Evolutionary conservation across 208 protist genomes (phyloP).

Genomic region (Crithidia acanthocephali): DNA sequence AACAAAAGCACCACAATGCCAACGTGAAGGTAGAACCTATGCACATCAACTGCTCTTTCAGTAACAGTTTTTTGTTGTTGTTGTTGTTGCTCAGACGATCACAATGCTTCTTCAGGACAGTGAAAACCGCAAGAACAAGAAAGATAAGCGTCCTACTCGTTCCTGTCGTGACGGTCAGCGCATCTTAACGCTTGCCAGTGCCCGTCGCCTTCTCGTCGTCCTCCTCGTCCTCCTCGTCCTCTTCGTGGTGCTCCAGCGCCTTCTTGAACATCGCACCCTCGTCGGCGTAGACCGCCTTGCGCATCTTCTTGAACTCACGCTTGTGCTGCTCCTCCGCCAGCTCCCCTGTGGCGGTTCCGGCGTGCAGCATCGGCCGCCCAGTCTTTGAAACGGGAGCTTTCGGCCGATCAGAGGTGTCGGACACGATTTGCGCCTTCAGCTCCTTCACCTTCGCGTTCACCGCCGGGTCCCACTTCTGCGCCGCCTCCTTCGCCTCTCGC

Average conservation of each 20-base stretch:
- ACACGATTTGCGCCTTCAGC: conserved; percentile 56
- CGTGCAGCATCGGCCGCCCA: conserved; percentile 70
- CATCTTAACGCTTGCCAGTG: background rate
- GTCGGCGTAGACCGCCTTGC: conserved; percentile 87
- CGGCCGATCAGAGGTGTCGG: conserved; percentile 31
- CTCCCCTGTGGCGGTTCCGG: conserved; percentile 56
- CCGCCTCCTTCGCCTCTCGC: conserved; percentile 30
- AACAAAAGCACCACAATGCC: background rate
- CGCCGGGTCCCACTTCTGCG: conserved; percentile 63
- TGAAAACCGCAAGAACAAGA: no score
- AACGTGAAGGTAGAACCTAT: background rate
- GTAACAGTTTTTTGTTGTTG: background rate
- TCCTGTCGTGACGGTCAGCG: background rate
- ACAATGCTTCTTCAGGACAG: no score
- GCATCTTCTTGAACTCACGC: conserved; percentile 76
- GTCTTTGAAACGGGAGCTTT: conserved; percentile 56
- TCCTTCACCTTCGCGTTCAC: conserved; percentile 70
- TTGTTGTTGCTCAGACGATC: no score
- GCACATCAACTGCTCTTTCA: background rate
- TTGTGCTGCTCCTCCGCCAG: conserved; percentile 54
- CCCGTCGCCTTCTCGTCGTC: conserved; percentile 13
- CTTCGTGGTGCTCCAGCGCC: conserved; percentile 44
- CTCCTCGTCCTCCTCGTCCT: conserved; percentile 54
- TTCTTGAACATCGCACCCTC: conserved; percentile 86
- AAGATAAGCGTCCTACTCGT: background rate